A percentile compares a stretch with the other conserved stretches of the same genome.
These are phyloP conservation scores for Mallotus nudiflorus DNA, from an alignment of 345 rosid species.

Conservation along the genomic window DNA sequence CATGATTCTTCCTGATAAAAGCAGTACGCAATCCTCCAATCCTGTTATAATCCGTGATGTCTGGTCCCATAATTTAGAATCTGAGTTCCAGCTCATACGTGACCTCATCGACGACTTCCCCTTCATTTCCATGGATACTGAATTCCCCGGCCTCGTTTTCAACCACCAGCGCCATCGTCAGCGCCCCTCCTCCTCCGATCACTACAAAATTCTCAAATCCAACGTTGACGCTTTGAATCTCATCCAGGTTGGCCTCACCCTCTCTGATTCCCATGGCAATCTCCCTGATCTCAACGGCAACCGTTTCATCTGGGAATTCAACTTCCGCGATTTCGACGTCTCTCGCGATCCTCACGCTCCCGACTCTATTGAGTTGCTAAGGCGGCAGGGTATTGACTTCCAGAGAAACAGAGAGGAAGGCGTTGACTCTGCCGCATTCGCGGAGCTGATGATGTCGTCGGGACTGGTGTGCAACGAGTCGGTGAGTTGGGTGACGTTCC, in stretches of 20 bases:
- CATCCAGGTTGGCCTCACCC: slow-evolving; percentile 37
- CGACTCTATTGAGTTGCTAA: slow-evolving; percentile 27
- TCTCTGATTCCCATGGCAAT: slow-evolving; percentile 29
- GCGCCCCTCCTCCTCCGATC: slow-evolving; percentile 19
- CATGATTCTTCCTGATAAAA: background rate
- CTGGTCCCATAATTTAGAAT: slow-evolving; percentile 33
- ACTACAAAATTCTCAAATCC: slow-evolving; percentile 24
- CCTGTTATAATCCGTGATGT: slow-evolving; percentile 28
- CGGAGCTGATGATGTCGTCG: slow-evolving; percentile 38
- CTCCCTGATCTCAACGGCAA: slow-evolving; percentile 17
- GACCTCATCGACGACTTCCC: slow-evolving; percentile 28
- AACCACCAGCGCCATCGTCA: background rate
- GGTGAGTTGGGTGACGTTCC: slow-evolving; percentile 40
- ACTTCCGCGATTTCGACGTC: slow-evolving; percentile 31
- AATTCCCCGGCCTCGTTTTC: slow-evolving; percentile 37
- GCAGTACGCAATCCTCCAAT: background rate
- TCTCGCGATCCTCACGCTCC: slow-evolving; percentile 28
- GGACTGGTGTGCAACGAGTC: slow-evolving; percentile 34
- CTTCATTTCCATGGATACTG: slow-evolving; percentile 40
- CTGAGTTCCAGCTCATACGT: slow-evolving; percentile 31
- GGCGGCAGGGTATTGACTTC: slow-evolving; percentile 36
- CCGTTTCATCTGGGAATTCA: slow-evolving; percentile 36
- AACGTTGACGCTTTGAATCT: slow-evolving; percentile 35
- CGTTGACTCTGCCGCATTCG: slow-evolving; percentile 24
- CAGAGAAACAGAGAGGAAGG: slow-evolving; percentile 27